Evolutionary conservation across 305 asterid genomes (phyloP).

Genomic region (Lippia alba): DNA sequence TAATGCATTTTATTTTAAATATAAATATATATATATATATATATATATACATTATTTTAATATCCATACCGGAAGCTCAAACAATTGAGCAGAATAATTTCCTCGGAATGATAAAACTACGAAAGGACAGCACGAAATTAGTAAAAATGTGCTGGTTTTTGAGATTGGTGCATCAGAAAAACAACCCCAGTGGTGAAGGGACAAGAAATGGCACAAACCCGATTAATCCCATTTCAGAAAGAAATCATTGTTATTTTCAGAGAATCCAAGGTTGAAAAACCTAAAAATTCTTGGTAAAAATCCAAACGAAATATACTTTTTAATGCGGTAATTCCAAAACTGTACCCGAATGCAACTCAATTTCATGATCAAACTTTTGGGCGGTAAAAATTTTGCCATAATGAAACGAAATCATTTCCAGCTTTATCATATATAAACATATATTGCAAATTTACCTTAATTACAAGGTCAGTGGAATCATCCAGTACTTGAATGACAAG

Average conservation of each 20-base stretch:
- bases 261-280: not conserved
- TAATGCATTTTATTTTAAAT: no score
- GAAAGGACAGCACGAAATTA: not conserved
- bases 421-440: not conserved
- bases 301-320: not conserved
- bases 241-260: not conserved
- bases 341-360: not conserved
- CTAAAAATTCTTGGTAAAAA: not conserved
- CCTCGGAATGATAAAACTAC: not conserved
- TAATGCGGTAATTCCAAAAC: not conserved
- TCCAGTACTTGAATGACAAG: slow-evolving; percentile 93
- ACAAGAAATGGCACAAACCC: slow-evolving; percentile 1
- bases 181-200: not conserved
- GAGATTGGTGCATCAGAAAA: slow-evolving; percentile 11
- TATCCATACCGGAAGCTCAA: no score
- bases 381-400: no score
- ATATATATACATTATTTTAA: no score
- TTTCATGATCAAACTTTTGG: slow-evolving; percentile 11
- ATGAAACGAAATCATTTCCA: no score
- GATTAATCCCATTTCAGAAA: slow-evolving; percentile 4
- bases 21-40: no score
- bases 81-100: not conserved
- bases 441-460: slow-evolving; percentile 55
- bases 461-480: slow-evolving; percentile 75
- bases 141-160: slow-evolving; percentile 7